Conservation (phyloP, 1,284 basidiomycete genomes). For the Rhodotorula sp. region DNA sequence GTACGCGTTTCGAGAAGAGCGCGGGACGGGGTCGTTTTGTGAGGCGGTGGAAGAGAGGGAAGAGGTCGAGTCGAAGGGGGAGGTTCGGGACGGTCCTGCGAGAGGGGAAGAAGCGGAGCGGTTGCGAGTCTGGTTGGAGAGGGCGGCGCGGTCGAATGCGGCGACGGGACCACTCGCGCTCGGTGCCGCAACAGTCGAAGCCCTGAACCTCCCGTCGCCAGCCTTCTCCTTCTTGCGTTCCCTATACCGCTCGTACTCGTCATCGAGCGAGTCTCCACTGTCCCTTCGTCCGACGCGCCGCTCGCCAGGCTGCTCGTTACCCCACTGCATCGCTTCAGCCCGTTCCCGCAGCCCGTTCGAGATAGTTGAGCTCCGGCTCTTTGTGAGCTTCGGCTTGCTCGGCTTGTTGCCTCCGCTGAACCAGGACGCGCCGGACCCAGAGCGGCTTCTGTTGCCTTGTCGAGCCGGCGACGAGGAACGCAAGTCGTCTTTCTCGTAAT, state of each 20-base stretch:
- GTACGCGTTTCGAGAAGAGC: conserved; percentile 1
- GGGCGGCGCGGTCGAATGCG: conserved; percentile 1
- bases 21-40: not conserved
- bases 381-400: conserved; percentile 18
- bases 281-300: not conserved
- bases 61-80: not conserved
- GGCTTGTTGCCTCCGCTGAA: not conserved
- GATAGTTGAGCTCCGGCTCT: conserved; percentile 4
- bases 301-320: not conserved
- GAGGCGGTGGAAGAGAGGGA: not conserved
- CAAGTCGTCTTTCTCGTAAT: too few species aligned
- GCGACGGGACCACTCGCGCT: not conserved
- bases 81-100: not conserved
- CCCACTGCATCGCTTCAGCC: conserved; percentile 15
- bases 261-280: conserved; percentile 27
- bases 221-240: not conserved
- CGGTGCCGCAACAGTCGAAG: not conserved
- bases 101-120: conserved; percentile 3
- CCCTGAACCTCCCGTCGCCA: not conserved
- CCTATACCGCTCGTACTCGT: conserved; percentile 1
- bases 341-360: conserved; percentile 2
- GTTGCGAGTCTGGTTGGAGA: not conserved
- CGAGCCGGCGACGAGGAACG: not conserved
- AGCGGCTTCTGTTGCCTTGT: not conserved
- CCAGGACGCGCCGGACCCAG: not conserved